These are phyloP conservation scores for Chaetomiaceae sp. DNA, from an alignment of 2,329 filamentous ascomycete species.

Conservation along the genomic window DNA sequence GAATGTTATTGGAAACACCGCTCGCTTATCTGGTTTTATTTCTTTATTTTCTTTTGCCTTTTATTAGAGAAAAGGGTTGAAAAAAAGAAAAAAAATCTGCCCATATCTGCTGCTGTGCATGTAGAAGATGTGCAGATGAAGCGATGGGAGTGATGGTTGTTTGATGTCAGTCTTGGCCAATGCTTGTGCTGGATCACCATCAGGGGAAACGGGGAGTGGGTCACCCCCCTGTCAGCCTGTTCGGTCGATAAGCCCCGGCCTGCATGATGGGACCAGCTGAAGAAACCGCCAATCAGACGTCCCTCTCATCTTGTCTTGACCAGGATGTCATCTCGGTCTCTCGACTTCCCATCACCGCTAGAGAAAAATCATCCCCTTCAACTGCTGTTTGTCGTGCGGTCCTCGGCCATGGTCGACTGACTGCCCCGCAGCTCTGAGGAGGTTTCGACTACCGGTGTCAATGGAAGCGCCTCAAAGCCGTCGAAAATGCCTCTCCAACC, in stretches of 20 bases:
- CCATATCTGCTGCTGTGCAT: too few relatives aligned
- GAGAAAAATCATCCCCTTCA: not conserved
- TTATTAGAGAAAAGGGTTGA: too few relatives aligned
- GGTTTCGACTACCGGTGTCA: not conserved
- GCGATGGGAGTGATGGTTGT: too few relatives aligned
- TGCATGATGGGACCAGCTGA: not conserved
- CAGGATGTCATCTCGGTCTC: not conserved
- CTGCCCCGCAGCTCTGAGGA: not conserved
- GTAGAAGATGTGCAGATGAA: not conserved
- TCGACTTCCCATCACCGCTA: conserved; percentile 6
- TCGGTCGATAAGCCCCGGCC: too few relatives aligned
- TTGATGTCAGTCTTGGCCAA: too few relatives aligned
- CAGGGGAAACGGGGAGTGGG: too few relatives aligned
- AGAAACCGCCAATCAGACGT: conserved; percentile 2
- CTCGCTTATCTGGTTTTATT: too few relatives aligned
- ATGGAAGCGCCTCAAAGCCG: conserved; percentile 1
- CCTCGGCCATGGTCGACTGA: conserved; percentile 9
- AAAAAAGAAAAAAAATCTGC: too few relatives aligned
- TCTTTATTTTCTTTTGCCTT: too few relatives aligned
- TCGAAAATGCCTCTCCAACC: conserved; percentile 29
- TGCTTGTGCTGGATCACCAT: too few relatives aligned
- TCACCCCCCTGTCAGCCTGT: too few relatives aligned
- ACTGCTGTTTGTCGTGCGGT: not conserved
- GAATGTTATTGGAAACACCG: too few relatives aligned
- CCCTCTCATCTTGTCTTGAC: not conserved